Evolutionary conservation across 169 alveolate genomes (phyloP), one percentile per base, ranked within the genome.

Genomic region (Plasmodium inui): DNA sequence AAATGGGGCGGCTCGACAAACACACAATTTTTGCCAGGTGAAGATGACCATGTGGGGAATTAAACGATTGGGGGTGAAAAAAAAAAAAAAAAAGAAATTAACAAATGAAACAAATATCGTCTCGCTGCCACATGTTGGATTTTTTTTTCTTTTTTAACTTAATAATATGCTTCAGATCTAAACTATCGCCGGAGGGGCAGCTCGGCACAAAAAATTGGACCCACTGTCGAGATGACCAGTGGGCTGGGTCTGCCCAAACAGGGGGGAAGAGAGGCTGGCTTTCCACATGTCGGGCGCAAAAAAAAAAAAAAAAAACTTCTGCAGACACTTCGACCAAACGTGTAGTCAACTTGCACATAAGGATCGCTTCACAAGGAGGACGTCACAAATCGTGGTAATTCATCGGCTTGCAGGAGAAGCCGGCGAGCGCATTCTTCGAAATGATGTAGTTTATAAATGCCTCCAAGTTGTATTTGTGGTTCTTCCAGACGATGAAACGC

Each of bases 391-490:
- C 37, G 19, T 89, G 61, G 17, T 50, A 37, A 26, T 79, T 55
- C 30, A 57, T 26, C 6, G 94, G 94, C 17, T 10, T 72, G 50
- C 94, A 89, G 12, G 90, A 61, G 37, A 89, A 89, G 2, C 86
- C 89, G 44, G 61, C 71, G 7, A 89, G 34, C 1, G 82, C 82
- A 34, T 89, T 89, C 19, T 61, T 79, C 22, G 94, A 78, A 57
- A 89, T 89, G 61, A 89, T 8, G 53, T 89, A 89, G 37, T 89
- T 89, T 12, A 89, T 39, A 67, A 89, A 89, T 3, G 90, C 89
- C 30, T 89, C 94, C 71, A 89, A 41, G 32, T 41, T 22, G 53
- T 89, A 89, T 22, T 89, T 79, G 4, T 79, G 82, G 71, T 50
- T 89, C 82, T 79, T 89, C 94, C 94, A 89, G 1, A 57, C 7